Base-by-base conservation (phyloP, 176 grass and related monocot species). In the Phoenix roebelenii region DNA sequence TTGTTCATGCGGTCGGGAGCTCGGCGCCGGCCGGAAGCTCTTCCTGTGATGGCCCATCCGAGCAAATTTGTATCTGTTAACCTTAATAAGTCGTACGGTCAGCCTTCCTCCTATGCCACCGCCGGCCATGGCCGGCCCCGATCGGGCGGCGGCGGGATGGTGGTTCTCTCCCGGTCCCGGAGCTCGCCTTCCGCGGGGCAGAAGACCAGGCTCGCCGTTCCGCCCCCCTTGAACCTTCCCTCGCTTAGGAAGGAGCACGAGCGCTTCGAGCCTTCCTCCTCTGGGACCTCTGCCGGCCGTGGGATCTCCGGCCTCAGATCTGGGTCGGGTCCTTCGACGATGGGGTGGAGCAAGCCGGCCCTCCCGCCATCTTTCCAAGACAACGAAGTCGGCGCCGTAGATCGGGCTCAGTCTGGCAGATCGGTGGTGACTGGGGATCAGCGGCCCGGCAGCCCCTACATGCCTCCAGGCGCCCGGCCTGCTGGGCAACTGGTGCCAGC, bases 181-280 rank as follows among this genome's bases (percentile, higher is more conserved):
- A 80, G 74, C 61, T 74, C 82, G 7, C 17, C 18, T 5, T 55
- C 65, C 10, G 54, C 65, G 26, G 49, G 63, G 6, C 59, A 75
- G 72, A 90, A 90, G 72, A 65, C 72, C 75, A 98, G 85, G 84
- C 87, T 98, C 58, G 81, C 93, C 49, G 87, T 97, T 16, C 93
- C 93, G 66, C 84, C 87, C 60, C 93, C 93, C 29, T 70, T 97
- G 58, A 97, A 97, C 69, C 93, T 97, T 5, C 93, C 93, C 0
- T 97, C 93, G 23, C 81, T 88, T 51, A 85, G 84, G 63, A 97
- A 88, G 78, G 93, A 97, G 63, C 93, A 97, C 59, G 87, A 97
- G 81, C 71, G 81, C 23, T 97, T 91, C 50, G 93, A 97, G 54
- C 80, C 83, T 22, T 59, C 80, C 19, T 62, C 70, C 15, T 68